Conservation (phyloP, 108 stramenopile species). For the Pseudonitzschia multiseries region DNA sequence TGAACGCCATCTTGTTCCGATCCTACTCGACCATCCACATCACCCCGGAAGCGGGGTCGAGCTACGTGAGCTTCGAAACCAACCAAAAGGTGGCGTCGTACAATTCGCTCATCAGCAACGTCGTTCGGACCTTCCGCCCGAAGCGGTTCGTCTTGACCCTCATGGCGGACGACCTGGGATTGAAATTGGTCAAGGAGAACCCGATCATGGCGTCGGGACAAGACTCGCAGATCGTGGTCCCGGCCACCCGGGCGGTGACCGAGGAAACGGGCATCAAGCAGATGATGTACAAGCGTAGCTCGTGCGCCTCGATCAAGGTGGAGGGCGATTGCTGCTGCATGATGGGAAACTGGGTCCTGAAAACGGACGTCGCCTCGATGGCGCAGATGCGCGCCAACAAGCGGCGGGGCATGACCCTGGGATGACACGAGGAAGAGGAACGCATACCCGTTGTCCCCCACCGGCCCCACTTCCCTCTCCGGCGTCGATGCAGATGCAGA, state of each 20-base stretch:
- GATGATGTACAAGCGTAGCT: conserved; percentile 75
- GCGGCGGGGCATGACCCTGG: conserved; percentile 42
- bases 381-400: conserved; percentile 40
- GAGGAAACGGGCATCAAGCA: conserved; percentile 33
- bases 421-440: conserved; percentile 12
- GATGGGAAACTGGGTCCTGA: conserved; percentile 90
- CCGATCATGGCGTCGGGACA: conserved; percentile 56
- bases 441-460: too few species aligned
- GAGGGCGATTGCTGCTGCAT: conserved; percentile 89
- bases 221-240: conserved; percentile 65
- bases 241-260: conserved; percentile 23
- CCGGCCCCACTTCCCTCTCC: too few species aligned
- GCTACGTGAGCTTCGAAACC: conserved; percentile 98
- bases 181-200: conserved; percentile 81
- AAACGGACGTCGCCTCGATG: conserved; percentile 31
- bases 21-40: conserved; percentile 99
- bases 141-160: conserved; percentile 97
- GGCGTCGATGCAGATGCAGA: too few species aligned
- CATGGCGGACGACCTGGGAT: conserved; percentile 97
- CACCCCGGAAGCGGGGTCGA: conserved; percentile 95
- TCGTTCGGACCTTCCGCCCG: conserved; percentile 94
- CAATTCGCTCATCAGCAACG: conserved; percentile 92
- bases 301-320: conserved; percentile 78
- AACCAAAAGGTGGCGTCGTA: conserved; percentile 90
- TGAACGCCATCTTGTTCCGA: conserved; percentile 97